phyloP scores from a whole-genome alignment of 805 yeast genomes.

The Candida dajiaensis region DNA sequence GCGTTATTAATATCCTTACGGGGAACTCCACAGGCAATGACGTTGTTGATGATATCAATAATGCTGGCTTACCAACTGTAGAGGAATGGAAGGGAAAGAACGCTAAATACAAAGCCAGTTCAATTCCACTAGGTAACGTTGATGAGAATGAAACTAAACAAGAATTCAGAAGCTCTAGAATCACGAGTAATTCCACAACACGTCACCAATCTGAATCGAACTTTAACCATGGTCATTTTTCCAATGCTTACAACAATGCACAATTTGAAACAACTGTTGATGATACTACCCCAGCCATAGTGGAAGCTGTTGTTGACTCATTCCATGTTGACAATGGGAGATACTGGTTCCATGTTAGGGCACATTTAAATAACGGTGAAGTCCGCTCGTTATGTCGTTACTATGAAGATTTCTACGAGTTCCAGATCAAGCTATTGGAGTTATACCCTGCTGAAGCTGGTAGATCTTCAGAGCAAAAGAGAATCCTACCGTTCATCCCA shows the following conservation, averaged over 20 bases:
- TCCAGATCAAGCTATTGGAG: slow-evolving; percentile 78
- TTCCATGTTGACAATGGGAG: slow-evolving; percentile 79
- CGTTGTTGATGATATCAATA: slow-evolving; percentile 50
- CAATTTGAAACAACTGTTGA: slow-evolving; percentile 1
- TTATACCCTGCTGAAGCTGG: slow-evolving; percentile 93
- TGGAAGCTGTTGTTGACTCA: slow-evolving; percentile 65
- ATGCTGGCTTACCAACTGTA: slow-evolving; percentile 79
- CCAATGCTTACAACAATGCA: slow-evolving; percentile 1
- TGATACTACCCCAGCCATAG: slow-evolving; percentile 17
- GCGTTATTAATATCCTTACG: slow-evolving; percentile 71
- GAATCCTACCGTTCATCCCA: slow-evolving; percentile 90
- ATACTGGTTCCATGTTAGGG: slow-evolving; percentile 79
- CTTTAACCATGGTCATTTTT: background rate
- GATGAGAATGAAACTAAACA: slow-evolving; percentile 27
- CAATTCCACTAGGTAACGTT: slow-evolving; percentile 64
- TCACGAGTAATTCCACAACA: slow-evolving; percentile 1
- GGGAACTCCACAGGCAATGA: slow-evolving; percentile 52
- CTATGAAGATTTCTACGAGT: slow-evolving; percentile 93
- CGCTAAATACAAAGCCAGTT: slow-evolving; percentile 87
- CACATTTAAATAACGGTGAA: slow-evolving; percentile 62
- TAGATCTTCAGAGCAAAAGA: slow-evolving; percentile 57
- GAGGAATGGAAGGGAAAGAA: slow-evolving; percentile 93
- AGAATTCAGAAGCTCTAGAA: slow-evolving; percentile 4
- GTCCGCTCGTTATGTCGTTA: slow-evolving; percentile 72
- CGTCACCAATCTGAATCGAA: slow-evolving; percentile 1